Conservation (phyloP, 345 rosid species). For the Lumnitzera racemosa region DNA sequence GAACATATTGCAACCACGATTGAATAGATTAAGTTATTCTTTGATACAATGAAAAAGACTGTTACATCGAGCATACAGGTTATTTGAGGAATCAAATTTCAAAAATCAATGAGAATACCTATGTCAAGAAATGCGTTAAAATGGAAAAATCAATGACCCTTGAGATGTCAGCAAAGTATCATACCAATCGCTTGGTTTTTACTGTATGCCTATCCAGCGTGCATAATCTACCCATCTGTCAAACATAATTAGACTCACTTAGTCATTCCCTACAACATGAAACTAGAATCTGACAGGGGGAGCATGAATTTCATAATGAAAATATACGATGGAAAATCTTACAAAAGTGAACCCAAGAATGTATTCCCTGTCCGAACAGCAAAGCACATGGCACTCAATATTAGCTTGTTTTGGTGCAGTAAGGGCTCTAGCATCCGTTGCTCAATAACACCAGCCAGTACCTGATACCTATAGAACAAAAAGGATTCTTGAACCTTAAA, state of each 20-base stretch:
- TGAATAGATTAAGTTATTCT: too few species aligned
- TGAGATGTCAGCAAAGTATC: too few species aligned
- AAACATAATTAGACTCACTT: constrained; percentile 1
- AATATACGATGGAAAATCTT: constrained; percentile 18
- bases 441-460: constrained; percentile 90
- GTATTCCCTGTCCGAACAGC: constrained; percentile 99
- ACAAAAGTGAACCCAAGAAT: constrained; percentile 87
- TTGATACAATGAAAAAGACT: too few species aligned
- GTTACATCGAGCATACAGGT: too few species aligned
- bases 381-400: constrained; percentile 74
- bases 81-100: too few species aligned
- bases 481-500: not conserved
- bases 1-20: too few species aligned
- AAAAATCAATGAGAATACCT: too few species aligned
- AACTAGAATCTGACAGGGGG: not conserved
- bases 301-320: too few species aligned
- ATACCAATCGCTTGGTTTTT: constrained; percentile 4
- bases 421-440: constrained; percentile 91
- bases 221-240: constrained; percentile 99
- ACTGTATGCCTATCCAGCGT: constrained; percentile 80
- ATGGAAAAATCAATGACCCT: too few species aligned
- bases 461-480: constrained; percentile 68
- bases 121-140: too few species aligned
- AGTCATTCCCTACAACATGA: not conserved
- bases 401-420: constrained; percentile 82